Evolutionary conservation across 352 stramenopile genomes (phyloP), one percentile per base, ranked within the genome.

Genomic region (Pythium biforme): DNA sequence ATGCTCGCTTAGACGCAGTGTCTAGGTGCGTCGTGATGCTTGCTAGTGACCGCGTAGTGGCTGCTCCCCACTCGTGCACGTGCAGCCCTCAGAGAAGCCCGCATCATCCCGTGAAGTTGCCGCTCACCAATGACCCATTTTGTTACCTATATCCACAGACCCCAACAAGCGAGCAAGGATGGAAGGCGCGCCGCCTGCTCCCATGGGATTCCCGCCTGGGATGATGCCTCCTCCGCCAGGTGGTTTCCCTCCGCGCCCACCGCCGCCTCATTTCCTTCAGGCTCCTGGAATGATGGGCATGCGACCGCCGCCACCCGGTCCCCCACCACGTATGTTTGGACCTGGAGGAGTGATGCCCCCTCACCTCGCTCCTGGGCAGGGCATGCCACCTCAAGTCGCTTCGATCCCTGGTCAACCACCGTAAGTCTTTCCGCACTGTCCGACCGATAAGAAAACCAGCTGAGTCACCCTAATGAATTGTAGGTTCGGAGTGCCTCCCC

Each of bases 81-180:
- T 11, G 34, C 34, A 17, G 8, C 34, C 34, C 34, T 19, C 14
- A 11, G 14, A 40, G 34, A 40, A 9, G 14, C 12, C 34, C 6
- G 34, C 34, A 11, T 40, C 34, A 9, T 40, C 12, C 4, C 9
- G 29, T 46, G 11, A 37, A 20, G 25, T 1, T n/a, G 19, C 12
- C 2, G 43, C 31, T 55, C 4, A 48, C 55, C 55, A 12, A 34
- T 40, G 20, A 23, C 15, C 51, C 2, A 37, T 1, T 55, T 20
- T 63, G 33, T 22, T n/a, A n/a, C 3, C 43, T 23, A 48, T 20
- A 39, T 31, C 2, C 47, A 46, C 33, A 62, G 52, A 65, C 58
- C 67, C 56, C 31, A 70, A 56, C 23, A 92, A 92, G 60, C 79
- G 84, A 45, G 63, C 56, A 31, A 59, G 83, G 9, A n/a, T 90